A percentile compares a stretch with the other conserved stretches of the same genome.
These are phyloP conservation scores for Fomitopsis betulina DNA, from an alignment of 1,284 basidiomycete species.

Conservation along the genomic window DNA sequence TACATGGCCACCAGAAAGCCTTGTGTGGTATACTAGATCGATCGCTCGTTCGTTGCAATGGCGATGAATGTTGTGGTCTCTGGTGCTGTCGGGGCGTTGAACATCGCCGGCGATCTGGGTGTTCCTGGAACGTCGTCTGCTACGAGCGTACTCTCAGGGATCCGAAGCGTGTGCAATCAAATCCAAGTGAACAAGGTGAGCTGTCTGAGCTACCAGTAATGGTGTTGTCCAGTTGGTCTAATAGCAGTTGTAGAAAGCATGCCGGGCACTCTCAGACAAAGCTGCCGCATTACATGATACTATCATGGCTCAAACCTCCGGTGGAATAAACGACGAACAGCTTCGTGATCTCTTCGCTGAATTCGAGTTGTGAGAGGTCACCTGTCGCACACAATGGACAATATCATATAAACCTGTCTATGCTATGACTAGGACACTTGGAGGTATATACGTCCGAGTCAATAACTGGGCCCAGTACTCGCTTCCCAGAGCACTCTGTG, in stretches of 20 bases:
- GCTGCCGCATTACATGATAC: conserved; percentile 35
- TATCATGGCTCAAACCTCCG: conserved; percentile 33
- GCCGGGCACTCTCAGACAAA: conserved; percentile 34
- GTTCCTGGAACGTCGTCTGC: not conserved
- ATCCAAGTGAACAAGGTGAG: not conserved
- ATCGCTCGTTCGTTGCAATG: not conserved
- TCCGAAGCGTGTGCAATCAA: not conserved
- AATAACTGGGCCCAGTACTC: not conserved
- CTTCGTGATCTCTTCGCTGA: conserved; percentile 38
- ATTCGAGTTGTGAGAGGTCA: conserved; percentile 33
- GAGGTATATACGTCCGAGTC: conserved; percentile 9
- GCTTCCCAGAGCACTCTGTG: not conserved
- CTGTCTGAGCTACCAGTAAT: not conserved
- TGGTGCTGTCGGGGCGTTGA: not conserved
- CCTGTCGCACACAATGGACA: not conserved
- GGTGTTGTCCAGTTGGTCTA: not conserved
- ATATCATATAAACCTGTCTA: not conserved
- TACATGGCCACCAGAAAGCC: no score
- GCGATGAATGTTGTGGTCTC: not conserved
- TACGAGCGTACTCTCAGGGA: not conserved
- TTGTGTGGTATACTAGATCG: no score
- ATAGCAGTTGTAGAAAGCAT: conserved; percentile 10
- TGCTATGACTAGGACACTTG: conserved; percentile 30
- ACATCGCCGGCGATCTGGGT: not conserved
- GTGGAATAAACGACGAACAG: conserved; percentile 30